These are phyloP conservation scores for Phytophthora macrochlamydospora DNA, from an alignment of 352 stramenopile species.

Conservation along the genomic window DNA sequence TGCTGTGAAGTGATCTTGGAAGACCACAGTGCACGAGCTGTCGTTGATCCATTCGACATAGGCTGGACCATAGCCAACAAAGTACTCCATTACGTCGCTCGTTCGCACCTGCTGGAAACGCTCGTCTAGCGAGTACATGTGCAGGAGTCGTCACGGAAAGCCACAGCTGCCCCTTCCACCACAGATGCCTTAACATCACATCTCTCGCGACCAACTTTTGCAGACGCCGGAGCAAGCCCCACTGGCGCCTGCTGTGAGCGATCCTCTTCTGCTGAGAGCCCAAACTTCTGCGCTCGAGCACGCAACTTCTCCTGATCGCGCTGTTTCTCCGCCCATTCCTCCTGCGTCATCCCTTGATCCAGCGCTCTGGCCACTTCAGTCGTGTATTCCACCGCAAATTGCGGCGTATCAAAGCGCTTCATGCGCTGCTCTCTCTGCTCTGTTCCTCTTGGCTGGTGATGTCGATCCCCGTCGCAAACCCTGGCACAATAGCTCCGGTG, in stretches of 20 bases:
- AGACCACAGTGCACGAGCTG: constrained; percentile 83
- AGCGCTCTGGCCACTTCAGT: constrained; percentile 65
- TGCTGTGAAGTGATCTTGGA: constrained; percentile 78
- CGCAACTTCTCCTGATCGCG: constrained; percentile 63
- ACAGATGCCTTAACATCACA: constrained; percentile 49
- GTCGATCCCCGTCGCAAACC: constrained; percentile 79
- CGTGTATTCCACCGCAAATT: constrained; percentile 76
- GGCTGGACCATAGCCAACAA: constrained; percentile 75
- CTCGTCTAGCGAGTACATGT: constrained; percentile 85
- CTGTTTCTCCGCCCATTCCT: constrained; percentile 70
- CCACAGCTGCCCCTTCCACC: constrained; percentile 31
- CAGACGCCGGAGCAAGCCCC: constrained; percentile 43
- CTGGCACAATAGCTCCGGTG: constrained; percentile 58
- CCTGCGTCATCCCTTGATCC: constrained; percentile 69
- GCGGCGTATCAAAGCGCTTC: constrained; percentile 79
- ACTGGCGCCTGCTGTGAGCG: constrained; percentile 23
- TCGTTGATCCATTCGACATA: constrained; percentile 92
- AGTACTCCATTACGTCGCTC: constrained; percentile 81
- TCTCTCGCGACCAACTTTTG: constrained; percentile 67
- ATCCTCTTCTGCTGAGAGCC: constrained; percentile 51
- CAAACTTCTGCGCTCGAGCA: constrained; percentile 78
- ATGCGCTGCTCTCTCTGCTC: constrained; percentile 71
- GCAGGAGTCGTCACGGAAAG: constrained; percentile 72
- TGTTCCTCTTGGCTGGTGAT: constrained; percentile 66
- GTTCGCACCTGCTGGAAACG: constrained; percentile 83